Evolutionary conservation across 148 eudicot genomes (phyloP).

Genomic region (Silene uniflora): DNA sequence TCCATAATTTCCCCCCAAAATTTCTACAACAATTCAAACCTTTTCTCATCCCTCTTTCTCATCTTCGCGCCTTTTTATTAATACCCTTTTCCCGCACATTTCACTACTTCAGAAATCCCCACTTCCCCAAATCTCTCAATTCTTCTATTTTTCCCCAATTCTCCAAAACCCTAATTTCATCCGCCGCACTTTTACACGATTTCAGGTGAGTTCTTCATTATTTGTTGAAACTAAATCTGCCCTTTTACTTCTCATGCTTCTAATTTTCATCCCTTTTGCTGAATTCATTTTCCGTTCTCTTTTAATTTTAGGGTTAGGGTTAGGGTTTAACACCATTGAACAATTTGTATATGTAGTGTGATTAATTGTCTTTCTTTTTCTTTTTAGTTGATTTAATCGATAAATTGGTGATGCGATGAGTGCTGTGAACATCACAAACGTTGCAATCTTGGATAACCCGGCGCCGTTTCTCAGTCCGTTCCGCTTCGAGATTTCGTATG

Average conservation of each 20-base stretch:
- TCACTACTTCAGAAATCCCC: too few relatives aligned
- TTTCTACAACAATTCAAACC: not conserved
- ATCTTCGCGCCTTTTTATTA: not conserved
- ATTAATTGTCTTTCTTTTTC: not conserved
- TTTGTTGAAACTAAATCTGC: not conserved
- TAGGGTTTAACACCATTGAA: not conserved
- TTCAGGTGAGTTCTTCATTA: not conserved
- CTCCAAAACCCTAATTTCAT: constrained; percentile 12
- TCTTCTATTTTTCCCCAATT: not conserved
- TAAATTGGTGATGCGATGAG: constrained; percentile 29
- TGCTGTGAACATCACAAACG: constrained; percentile 32
- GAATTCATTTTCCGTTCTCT: not conserved
- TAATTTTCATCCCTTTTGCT: not conserved
- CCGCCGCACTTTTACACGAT: not conserved
- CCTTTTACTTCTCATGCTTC: not conserved
- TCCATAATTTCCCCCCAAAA: not conserved
- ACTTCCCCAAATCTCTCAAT: not conserved
- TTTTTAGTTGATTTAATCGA: not conserved
- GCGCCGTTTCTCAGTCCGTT: constrained; percentile 32
- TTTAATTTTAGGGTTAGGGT: constrained; percentile 6
- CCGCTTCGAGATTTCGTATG: constrained; percentile 33
- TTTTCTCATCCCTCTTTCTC: not conserved
- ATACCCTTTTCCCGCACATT: not conserved
- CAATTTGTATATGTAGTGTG: not conserved
- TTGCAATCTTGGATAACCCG: constrained; percentile 32